phyloP scores from a whole-genome alignment of 164 flowering plant genomes.

The Vitis riparia region DNA sequence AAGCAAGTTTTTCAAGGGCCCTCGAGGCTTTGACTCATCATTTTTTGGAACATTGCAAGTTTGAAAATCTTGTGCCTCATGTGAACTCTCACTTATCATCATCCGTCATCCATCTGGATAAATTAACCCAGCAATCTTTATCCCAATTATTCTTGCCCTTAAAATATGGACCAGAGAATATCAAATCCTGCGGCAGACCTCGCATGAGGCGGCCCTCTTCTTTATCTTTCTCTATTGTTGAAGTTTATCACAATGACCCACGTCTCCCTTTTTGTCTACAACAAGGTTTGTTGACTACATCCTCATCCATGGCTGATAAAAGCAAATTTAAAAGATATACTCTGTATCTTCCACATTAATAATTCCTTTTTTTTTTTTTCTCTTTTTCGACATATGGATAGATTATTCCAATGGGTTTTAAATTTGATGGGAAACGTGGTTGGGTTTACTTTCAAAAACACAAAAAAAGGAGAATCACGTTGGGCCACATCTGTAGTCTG shows the following conservation, averaged over 20 bases:
- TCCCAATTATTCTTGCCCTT: too few species aligned
- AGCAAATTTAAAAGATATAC: neutral
- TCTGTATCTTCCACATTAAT: constrained; percentile 4
- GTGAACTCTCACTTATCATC: neutral
- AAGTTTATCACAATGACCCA: constrained; percentile 11
- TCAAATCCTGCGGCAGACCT: too few species aligned
- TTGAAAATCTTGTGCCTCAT: neutral
- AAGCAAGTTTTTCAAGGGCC: constrained; percentile 32
- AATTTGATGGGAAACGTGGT: neutral
- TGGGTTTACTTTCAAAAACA: neutral
- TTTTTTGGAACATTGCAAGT: constrained; percentile 46
- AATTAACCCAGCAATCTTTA: too few species aligned
- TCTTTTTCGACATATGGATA: neutral
- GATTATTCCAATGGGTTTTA: neutral
- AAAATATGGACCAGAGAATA: too few species aligned
- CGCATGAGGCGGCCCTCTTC: too few species aligned
- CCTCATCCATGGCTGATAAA: constrained; percentile 7
- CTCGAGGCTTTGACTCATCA: constrained; percentile 33
- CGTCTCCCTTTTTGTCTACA: constrained; percentile 36
- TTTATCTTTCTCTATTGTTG: neutral
- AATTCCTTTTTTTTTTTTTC: neutral
- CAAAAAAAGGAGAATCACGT: neutral
- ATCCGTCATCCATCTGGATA: too few species aligned
- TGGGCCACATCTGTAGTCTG: neutral
- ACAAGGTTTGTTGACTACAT: constrained; percentile 46